phyloP scores from a whole-genome alignment of 129 eudicot species.

The Apium graveolens region DNA sequence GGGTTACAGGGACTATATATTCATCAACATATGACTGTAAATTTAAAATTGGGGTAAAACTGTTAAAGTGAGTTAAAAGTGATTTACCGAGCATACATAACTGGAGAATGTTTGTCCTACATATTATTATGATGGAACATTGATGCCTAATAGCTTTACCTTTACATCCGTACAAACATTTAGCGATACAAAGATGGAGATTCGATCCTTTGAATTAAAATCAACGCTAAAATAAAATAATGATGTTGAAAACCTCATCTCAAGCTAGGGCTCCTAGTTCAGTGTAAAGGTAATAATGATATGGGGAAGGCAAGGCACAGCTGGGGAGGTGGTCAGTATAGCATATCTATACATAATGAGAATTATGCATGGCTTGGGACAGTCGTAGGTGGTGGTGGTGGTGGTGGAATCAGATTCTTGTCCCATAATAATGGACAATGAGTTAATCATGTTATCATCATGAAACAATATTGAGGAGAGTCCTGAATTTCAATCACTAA shows the following conservation, averaged over 20 bases:
- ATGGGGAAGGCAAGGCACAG: slow-evolving; percentile 5
- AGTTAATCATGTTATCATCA: neutral
- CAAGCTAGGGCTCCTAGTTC: neutral
- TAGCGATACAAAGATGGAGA: neutral
- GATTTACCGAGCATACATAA: neutral
- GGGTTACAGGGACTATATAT: no score
- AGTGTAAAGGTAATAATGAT: neutral
- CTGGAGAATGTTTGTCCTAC: no score
- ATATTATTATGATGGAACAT: neutral
- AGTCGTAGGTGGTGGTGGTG: neutral
- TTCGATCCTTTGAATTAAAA: neutral
- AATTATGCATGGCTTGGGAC: slow-evolving; percentile 10
- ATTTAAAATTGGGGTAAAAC: no score
- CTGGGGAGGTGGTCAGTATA: neutral
- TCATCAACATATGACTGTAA: no score
- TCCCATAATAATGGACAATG: neutral
- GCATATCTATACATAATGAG: neutral
- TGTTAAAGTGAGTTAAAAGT: neutral
- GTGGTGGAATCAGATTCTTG: slow-evolving; percentile 11
- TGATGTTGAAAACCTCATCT: neutral
- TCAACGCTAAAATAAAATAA: neutral
- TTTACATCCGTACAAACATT: slow-evolving; percentile 4
- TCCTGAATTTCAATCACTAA: no score
- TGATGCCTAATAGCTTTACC: neutral
- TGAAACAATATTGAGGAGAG: neutral